A percentile compares a stretch with the other conserved stretches of the same genome.
phyloP scores from a whole-genome alignment of 2,329 filamentous ascomycete genomes.

The Phoma sp. region DNA sequence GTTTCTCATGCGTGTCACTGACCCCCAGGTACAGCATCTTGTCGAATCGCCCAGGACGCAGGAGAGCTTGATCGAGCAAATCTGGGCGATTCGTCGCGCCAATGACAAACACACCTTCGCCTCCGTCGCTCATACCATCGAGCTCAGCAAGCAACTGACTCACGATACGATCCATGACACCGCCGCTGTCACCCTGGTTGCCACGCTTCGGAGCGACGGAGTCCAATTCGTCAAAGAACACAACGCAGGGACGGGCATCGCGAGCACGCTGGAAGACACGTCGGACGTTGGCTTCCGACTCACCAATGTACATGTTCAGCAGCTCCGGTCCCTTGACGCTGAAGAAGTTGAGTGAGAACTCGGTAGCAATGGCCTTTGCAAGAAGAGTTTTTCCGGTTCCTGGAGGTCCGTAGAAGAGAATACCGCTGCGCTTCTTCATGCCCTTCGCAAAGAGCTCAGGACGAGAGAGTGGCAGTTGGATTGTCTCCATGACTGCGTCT shows the following conservation, averaged over 20 bases:
- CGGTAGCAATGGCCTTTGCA: constrained; percentile 90
- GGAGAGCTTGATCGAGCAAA: constrained; percentile 84
- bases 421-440: constrained; percentile 96
- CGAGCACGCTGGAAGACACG: constrained; percentile 86
- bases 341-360: constrained; percentile 95
- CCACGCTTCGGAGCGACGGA: constrained; percentile 95
- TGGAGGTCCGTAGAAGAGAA: constrained; percentile 89
- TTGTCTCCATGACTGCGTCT: constrained; percentile 95
- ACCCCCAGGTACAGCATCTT: constrained; percentile 98
- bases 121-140: constrained; percentile 95
- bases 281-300: constrained; percentile 90
- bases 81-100: constrained; percentile 96
- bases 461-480: constrained; percentile 87
- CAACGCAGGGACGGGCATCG: constrained; percentile 84
- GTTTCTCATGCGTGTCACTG: constrained; percentile 95
- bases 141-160: constrained; percentile 93
- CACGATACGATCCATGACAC: constrained; percentile 98
- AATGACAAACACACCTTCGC: constrained; percentile 89
- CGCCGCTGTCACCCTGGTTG: constrained; percentile 95
- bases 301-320: constrained; percentile 95
- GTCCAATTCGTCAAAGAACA: constrained; percentile 93
- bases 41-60: constrained; percentile 91
- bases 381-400: constrained; percentile 92
- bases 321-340: constrained; percentile 90
- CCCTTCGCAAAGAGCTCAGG: constrained; percentile 95